phyloP scores from a whole-genome alignment of 2,329 filamentous ascomycete species.

The Fusarium sp. region DNA sequence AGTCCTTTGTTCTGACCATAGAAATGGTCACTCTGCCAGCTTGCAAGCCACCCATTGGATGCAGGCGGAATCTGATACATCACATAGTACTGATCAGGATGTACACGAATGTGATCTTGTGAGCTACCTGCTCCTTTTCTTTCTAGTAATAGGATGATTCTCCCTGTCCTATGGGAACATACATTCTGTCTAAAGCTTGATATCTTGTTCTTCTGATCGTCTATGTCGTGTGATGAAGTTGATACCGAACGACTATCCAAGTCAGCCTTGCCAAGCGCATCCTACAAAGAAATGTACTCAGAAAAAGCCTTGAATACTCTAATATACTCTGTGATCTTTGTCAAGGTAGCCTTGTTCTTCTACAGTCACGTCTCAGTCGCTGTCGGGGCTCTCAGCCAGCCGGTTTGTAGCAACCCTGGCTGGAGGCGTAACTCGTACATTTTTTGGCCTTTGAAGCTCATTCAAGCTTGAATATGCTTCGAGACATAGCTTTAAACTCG shows the following conservation, averaged over 20 bases:
- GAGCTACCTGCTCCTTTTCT: neutral
- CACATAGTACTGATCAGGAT: neutral
- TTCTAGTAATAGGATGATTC: neutral
- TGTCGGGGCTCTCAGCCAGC: neutral
- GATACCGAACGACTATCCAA: neutral
- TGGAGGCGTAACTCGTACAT: neutral
- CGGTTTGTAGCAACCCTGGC: neutral
- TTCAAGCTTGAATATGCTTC: neutral
- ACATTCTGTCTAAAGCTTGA: neutral
- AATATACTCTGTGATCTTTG: neutral
- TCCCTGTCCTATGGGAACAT: neutral
- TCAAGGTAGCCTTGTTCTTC: neutral
- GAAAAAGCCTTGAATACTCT: neutral
- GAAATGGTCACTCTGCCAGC: neutral
- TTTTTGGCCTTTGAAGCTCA: neutral
- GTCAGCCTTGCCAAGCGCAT: neutral
- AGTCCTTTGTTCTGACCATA: neutral
- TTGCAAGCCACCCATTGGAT: neutral
- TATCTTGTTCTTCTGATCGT: neutral
- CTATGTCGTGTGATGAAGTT: neutral
- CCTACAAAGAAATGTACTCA: neutral
- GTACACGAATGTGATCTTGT: neutral
- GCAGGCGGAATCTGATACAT: conserved; percentile 10
- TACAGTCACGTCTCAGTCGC: fast-evolving
- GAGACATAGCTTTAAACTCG: fast-evolving